Conservation (phyloP, 257 asterid species). For the Fraxinus americana region DNA sequence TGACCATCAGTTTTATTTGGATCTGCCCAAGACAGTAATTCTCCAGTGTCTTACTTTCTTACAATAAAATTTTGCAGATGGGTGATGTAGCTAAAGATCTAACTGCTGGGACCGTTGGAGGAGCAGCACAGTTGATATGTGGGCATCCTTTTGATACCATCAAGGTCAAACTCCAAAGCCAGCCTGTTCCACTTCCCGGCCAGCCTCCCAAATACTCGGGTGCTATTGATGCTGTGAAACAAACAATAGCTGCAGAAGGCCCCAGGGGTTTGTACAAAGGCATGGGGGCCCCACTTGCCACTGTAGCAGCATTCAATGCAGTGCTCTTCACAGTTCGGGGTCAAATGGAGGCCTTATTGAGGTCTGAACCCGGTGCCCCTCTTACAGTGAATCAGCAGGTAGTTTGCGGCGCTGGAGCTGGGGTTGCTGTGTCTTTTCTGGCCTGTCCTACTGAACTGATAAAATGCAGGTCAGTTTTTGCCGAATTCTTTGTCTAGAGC, state of each 20-base stretch:
- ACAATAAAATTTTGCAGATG: conserved; percentile 49
- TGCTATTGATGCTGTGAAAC: conserved; percentile 85
- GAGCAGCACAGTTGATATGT: conserved; percentile 80
- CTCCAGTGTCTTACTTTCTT: neutral
- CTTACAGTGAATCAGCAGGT: conserved; percentile 74
- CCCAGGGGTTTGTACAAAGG: conserved; percentile 88
- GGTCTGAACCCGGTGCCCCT: conserved; percentile 74
- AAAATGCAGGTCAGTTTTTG: conserved; percentile 71
- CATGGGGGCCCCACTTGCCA: conserved; percentile 95
- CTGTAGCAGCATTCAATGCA: conserved; percentile 89
- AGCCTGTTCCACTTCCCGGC: conserved; percentile 81
- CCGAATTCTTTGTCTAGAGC: neutral
- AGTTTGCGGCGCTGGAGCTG: conserved; percentile 92
- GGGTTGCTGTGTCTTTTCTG: conserved; percentile 74
- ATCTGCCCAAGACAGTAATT: neutral
- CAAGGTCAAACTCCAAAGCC: conserved; percentile 97
- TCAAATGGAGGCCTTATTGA: conserved; percentile 70
- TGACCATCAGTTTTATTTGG: neutral
- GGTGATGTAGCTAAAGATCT: conserved; percentile 73
- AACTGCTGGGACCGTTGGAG: conserved; percentile 78
- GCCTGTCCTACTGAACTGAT: conserved; percentile 95
- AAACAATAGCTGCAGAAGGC: conserved; percentile 91
- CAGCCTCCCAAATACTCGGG: conserved; percentile 76
- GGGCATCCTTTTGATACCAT: conserved; percentile 98
- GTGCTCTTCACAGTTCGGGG: conserved; percentile 82